Base-by-base conservation (phyloP, 140 eudicot genomes). In the Flaveria floridana region DNA sequence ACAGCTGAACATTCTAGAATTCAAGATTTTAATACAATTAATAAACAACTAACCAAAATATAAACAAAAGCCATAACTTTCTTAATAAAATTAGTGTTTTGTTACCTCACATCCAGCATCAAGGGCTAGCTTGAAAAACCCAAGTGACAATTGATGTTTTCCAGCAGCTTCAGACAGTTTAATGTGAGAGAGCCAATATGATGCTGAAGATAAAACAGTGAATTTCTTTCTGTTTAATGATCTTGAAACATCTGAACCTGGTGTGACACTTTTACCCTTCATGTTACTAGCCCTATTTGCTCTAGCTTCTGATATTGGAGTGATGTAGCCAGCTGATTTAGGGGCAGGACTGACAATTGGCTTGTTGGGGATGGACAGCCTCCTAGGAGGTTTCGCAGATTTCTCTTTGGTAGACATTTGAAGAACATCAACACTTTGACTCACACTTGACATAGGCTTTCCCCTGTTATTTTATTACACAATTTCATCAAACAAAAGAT, bases 81-180 rank as follows among this genome's bases (percentile, higher is more conserved):
- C 10, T 71, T 21, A 28, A 16, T 34, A 7, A 41, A 76, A 50
- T 53, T 0, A 20, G 16, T 20, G 65, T 2, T 15, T 56, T 16
- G 11, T 65, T 93, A 93, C 98, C 98, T 93, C 94, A 46, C 96
- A 86, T 53, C 87, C 87, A 23, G 96, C 96, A 64, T 90, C 96
- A 6, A 86, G 74, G 41, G 98, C 98, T 46, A 93, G 97, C 75
- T 90, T 93, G 50, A 93, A 93, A 79, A 93, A 90, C 46, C 97
- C 97, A 67, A 90, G 94, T 21, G 98, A 93, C 37, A 93, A 46
- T 0, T 84, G 81, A 78, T 93, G 98, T 63, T 90, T 88, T 23
- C 86, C 91, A 82, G 89, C 85, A 74, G 91, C 83, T 84, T 90
- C 98, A 20, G 98, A 86, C 55, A 85, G 88, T 86, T 90, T 90